Conservation (phyloP, 2,329 filamentous ascomycete genomes). For the Pyricularia sp. region DNA sequence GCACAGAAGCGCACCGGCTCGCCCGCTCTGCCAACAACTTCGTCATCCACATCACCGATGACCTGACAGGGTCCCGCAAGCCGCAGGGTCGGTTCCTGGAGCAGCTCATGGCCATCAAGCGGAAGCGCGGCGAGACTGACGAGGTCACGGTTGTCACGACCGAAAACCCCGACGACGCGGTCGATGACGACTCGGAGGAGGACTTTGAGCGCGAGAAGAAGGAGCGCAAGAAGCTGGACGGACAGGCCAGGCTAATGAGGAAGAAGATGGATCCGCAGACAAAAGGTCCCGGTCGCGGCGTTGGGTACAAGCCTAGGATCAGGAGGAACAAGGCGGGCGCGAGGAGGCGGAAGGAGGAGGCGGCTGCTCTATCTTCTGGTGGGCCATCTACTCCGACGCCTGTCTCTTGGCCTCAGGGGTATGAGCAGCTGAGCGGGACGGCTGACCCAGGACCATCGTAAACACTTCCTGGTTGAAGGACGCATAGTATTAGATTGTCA, state of each 20-base stretch:
- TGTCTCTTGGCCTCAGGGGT: background rate
- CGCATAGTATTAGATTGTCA: background rate
- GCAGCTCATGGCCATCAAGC: slow-evolving; percentile 12
- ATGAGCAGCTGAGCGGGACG: background rate
- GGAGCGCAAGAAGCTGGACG: slow-evolving; percentile 1
- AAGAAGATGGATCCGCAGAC: background rate
- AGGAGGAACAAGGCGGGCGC: background rate
- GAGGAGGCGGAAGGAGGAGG: slow-evolving; percentile 2
- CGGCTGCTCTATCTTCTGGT: background rate
- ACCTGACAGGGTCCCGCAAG: slow-evolving; percentile 8
- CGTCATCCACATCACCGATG: slow-evolving; percentile 9
- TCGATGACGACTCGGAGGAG: slow-evolving; percentile 6
- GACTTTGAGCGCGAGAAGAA: slow-evolving; percentile 3
- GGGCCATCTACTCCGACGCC: background rate
- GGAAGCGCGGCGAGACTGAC: slow-evolving; percentile 10
- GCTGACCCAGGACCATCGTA: background rate
- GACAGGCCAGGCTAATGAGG: background rate
- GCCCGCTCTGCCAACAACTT: slow-evolving; percentile 7
- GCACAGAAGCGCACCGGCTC: background rate
- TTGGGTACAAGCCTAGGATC: background rate
- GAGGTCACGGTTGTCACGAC: slow-evolving; percentile 12
- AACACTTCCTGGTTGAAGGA: background rate
- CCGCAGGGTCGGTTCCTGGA: slow-evolving; percentile 12
- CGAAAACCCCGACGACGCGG: slow-evolving; percentile 7
- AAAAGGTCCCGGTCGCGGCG: background rate